Base-by-base conservation (phyloP, 2,329 filamentous ascomycete genomes). In the Pseudogymnoascus sp. region DNA sequence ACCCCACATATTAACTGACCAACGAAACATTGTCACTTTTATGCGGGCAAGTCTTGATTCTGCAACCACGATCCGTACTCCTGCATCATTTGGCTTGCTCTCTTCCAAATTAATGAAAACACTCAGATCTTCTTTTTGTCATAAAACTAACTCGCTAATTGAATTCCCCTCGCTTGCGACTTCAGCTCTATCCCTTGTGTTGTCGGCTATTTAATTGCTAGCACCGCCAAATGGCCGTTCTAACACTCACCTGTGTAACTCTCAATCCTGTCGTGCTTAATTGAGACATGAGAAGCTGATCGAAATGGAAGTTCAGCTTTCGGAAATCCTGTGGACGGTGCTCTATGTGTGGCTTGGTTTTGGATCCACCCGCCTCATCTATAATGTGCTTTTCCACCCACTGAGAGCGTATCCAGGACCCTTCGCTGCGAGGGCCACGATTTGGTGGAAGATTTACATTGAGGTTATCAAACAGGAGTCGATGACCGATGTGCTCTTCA, bases 401-500 rank as follows among this genome's bases (percentile, higher is more conserved):
- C 33, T 63, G 59, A 60, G 60, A 8, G 35, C 37, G 21, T 63
- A 25, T 28, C 62, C 62, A 5, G 62, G 62, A 11, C 62, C 62
- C 14, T 37, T 28, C 11, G 59, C 59, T 28, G 62, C 62, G 37
- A 21, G 56, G 23, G 62, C 62, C 62, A 62, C 59, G 10, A 62
- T 35, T 23, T 63, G 59, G 56, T 63, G 62, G 62, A 38, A 38
- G 21, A 38, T 60, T 16, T 60, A 60, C 12, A 33, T 33, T 3
- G 50, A 56, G 25, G 50, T 56, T 56, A 33, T 66, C 40, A 62
- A 65, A 61, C 56, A 67, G 40, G 62, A 67, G 64, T 63, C 60
- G 12, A 65, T 67, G 64, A 56, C 53, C 1, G 65, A 68, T 25
- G 64, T 69, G 23, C 61, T 69, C 42, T 53, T 63, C 8, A 40